Conservation (phyloP, 768 basidiomycete genomes). For the Daedaleopsis nitida region DNA sequence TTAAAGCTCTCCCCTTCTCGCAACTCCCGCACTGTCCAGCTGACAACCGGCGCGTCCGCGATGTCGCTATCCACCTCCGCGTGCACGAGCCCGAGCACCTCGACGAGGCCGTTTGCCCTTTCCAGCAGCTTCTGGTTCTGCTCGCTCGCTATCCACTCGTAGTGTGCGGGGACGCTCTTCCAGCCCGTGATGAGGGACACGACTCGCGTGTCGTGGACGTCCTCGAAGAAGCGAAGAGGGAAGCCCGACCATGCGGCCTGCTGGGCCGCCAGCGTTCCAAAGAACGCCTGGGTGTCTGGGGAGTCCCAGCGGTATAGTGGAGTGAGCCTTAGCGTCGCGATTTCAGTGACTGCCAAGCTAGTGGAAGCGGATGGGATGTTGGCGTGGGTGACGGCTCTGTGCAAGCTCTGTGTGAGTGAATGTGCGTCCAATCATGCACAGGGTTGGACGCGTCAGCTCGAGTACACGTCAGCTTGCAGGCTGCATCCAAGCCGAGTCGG, state of each 20-base stretch:
- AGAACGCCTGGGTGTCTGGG: conserved; percentile 30
- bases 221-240: conserved; percentile 43
- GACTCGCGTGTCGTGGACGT: conserved; percentile 23
- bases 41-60: background rate
- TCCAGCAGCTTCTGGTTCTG: conserved; percentile 41
- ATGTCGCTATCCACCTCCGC: conserved; percentile 34
- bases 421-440: background rate
- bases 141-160: conserved; percentile 43
- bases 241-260: conserved; percentile 46
- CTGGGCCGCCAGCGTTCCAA: conserved; percentile 33
- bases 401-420: background rate
- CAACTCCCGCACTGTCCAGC: background rate
- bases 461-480: background rate
- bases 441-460: background rate
- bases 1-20: background rate
- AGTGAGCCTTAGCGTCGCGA: conserved; percentile 39
- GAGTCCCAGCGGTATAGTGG: conserved; percentile 34
- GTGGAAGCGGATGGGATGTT: background rate
- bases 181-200: conserved; percentile 49
- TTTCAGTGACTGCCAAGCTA: conserved; percentile 50
- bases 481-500: background rate
- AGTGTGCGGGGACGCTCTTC: conserved; percentile 42
- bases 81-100: conserved; percentile 41
- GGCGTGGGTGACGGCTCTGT: background rate
- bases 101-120: conserved; percentile 32